These are phyloP conservation scores for Carex myosuroides DNA, from an alignment of 176 grass and related monocot genomes.

Conservation along the genomic window DNA sequence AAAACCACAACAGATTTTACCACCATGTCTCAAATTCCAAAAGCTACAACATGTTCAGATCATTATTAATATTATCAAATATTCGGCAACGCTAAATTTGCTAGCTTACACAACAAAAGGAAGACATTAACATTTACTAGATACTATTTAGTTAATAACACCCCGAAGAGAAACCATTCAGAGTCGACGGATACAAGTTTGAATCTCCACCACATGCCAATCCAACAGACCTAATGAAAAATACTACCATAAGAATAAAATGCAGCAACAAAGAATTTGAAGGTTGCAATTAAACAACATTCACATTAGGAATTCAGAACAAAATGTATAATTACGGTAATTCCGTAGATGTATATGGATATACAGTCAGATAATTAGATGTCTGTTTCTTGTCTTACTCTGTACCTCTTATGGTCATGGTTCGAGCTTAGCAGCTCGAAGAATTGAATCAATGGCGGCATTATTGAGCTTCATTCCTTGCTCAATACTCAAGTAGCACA, in stretches of 20 bases:
- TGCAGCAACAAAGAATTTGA: background rate
- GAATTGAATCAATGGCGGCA: slow-evolving; percentile 17
- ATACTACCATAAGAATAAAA: background rate
- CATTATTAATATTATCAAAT: background rate
- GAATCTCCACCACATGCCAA: background rate
- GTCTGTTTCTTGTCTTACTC: background rate
- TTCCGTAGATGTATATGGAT: background rate
- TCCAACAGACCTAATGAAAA: slow-evolving; percentile 4
- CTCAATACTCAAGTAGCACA: slow-evolving; percentile 15
- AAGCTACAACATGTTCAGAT: background rate
- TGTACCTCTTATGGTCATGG: slow-evolving; percentile 7
- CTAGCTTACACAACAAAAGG: slow-evolving; percentile 1
- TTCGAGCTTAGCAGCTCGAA: slow-evolving; percentile 24
- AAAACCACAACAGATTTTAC: background rate
- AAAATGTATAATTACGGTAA: background rate
- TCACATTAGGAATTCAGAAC: background rate
- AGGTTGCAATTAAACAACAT: background rate
- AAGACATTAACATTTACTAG: background rate
- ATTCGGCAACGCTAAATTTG: background rate
- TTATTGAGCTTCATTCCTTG: slow-evolving; percentile 24
- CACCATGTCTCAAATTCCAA: background rate
- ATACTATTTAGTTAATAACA: slow-evolving; percentile 4
- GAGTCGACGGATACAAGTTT: slow-evolving; percentile 26
- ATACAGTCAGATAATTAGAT: background rate
- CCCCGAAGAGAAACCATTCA: slow-evolving; percentile 5